Evolutionary conservation across 2,329 filamentous ascomycete genomes (phyloP), one percentile per base, ranked within the genome.

Genomic region (Sarocladiaceae sp.): DNA sequence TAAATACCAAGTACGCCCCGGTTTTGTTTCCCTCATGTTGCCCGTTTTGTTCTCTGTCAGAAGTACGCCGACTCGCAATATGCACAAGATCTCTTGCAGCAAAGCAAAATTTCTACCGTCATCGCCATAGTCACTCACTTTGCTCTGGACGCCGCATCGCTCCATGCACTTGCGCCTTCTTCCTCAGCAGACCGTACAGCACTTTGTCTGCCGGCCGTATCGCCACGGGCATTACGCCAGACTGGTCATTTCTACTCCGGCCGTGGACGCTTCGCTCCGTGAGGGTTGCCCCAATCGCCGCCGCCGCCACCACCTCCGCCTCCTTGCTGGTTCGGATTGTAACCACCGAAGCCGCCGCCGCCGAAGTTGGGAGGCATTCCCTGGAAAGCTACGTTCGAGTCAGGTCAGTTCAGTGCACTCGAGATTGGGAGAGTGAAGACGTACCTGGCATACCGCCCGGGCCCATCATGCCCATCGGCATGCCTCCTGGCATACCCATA

Each of bases 181-280:
- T n/a, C n/a, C n/a, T n/a, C n/a, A n/a, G n/a, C n/a, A 33, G 29
- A 33, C 10, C 29, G 15, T 33, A 15, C 15, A 33, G 29, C 29
- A 10, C 15, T 33, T 33, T 33, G 29, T 8, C 29, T 33, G 10
- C 29, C n/a, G n/a, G n/a, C n/a, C n/a, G n/a, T n/a, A n/a, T n/a
- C n/a, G n/a, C n/a, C n/a, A n/a, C n/a, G n/a, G 5, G 39, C 10
- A 6, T 46, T 29, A 29, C 13, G 23, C 7, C 15, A 12, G 4
- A 46, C n/a, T 10, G 22, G 4, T 29, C 5, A 23, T 3, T 8
- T n/a, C 67, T 74, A 79, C 65, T 92, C 89, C 55, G 88, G 87
- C 56, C 89, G 80, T 58, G 87, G 86, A 58, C 89, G 78, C 72
- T 94, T 94, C 3, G 85, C 84, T 26, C 88, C 88, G 59, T 93